These are phyloP conservation scores for Colletotrichum karsti DNA, from an alignment of 2,329 filamentous ascomycete genomes.

Conservation along the genomic window DNA sequence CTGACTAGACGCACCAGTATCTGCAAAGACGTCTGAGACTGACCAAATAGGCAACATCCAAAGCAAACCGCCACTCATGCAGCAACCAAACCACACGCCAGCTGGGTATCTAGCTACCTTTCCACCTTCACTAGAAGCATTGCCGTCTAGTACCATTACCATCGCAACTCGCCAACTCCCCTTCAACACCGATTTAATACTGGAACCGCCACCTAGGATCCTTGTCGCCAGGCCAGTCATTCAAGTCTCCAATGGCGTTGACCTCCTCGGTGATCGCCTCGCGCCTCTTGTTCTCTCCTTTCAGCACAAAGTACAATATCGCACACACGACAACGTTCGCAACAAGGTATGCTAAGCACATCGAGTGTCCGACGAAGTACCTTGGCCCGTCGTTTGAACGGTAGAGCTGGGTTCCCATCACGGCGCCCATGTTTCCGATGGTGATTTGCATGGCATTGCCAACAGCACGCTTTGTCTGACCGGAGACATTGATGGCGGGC, in stretches of 20 bases:
- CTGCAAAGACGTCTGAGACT: too few relatives aligned
- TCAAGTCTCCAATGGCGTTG: conserved; percentile 56
- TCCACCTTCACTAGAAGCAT: too few relatives aligned
- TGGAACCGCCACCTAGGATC: conserved; percentile 75
- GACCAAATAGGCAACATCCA: too few relatives aligned
- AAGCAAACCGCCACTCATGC: too few relatives aligned
- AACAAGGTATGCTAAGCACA: conserved; percentile 71
- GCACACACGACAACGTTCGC: conserved; percentile 64
- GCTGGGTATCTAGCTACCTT: too few relatives aligned
- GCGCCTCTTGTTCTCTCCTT: conserved; percentile 64
- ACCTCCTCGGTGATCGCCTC: conserved; percentile 51
- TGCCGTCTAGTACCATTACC: too few relatives aligned
- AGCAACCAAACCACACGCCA: too few relatives aligned
- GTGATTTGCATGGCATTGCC: conserved; percentile 78
- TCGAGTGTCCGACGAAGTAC: conserved; percentile 72
- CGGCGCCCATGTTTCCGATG: conserved; percentile 74
- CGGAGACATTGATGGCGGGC: conserved; percentile 77
- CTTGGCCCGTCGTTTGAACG: conserved; percentile 66
- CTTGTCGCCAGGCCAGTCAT: conserved; percentile 68
- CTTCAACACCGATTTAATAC: conserved; percentile 43
- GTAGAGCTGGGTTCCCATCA: conserved; percentile 76
- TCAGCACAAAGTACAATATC: conserved; percentile 62
- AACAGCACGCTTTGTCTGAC: conserved; percentile 74
- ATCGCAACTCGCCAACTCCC: not conserved
- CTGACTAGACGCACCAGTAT: too few relatives aligned